Conservation (phyloP, 1,284 basidiomycete species). For the Ceratobasidium sp. region DNA sequence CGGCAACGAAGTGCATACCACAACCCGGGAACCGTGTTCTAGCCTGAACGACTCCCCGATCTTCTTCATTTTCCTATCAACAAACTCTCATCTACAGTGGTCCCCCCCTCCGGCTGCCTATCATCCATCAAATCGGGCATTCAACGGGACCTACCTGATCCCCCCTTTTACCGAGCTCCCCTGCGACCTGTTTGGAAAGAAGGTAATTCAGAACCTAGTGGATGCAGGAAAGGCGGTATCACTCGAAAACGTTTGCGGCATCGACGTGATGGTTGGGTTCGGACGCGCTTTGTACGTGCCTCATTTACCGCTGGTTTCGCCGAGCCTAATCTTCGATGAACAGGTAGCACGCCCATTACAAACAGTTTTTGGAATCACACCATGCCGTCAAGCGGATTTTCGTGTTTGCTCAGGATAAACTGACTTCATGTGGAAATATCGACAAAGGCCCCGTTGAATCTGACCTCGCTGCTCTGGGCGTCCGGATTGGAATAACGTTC, state of each 20-base stretch:
- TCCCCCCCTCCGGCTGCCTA: neutral
- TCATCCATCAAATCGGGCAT: neutral
- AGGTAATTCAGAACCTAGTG: neutral
- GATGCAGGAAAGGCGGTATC: neutral
- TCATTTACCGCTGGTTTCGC: neutral
- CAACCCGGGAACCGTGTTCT: conserved; percentile 5
- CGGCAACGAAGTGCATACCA: neutral
- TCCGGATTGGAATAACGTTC: conserved; percentile 6
- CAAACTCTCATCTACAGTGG: neutral
- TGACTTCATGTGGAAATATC: neutral
- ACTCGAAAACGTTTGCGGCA: conserved; percentile 4
- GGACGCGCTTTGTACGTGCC: neutral
- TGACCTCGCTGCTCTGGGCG: neutral
- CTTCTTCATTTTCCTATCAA: conserved; percentile 22
- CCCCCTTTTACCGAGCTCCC: conserved; percentile 10
- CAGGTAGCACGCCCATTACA: neutral
- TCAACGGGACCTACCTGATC: neutral
- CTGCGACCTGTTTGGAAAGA: neutral
- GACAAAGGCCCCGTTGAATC: neutral
- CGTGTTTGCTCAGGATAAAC: neutral
- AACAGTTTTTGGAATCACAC: neutral
- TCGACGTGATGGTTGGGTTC: neutral
- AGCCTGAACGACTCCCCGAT: neutral
- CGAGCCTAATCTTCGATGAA: neutral
- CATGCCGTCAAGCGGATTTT: neutral